Percentiles rank a stretch among this genome's conserved stretches.
Evolutionary conservation across 148 eudicot species (phyloP).

Genomic region (Chenopodium suecicum): DNA sequence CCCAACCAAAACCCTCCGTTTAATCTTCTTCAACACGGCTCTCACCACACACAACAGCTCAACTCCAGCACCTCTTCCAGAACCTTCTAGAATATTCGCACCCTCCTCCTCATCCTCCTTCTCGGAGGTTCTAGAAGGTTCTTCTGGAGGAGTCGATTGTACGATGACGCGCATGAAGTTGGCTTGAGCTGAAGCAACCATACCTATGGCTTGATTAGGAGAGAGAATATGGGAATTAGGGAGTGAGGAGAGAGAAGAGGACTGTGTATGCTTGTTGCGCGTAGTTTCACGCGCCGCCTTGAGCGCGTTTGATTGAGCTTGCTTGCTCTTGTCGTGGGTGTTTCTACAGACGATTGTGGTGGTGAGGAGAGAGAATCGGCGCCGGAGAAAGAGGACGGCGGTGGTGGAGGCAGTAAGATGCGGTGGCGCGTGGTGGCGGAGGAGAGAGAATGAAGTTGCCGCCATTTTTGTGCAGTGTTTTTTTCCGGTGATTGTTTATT

Average conservation of each 20-base stretch:
- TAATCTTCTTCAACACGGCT: constrained; percentile 92
- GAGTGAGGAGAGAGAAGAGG: constrained; percentile 40
- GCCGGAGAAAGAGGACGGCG: constrained; percentile 38
- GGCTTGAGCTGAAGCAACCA: constrained; percentile 76
- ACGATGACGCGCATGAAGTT: constrained; percentile 96
- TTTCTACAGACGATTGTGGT: constrained; percentile 33
- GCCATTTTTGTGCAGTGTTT: constrained; percentile 30
- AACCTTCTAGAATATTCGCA: background rate
- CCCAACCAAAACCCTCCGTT: constrained; percentile 78
- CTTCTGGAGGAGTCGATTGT: constrained; percentile 9
- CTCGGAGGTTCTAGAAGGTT: background rate
- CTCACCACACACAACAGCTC: constrained; percentile 84
- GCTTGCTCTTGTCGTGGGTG: constrained; percentile 26
- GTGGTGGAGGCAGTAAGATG: constrained; percentile 18
- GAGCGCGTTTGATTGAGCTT: constrained; percentile 29
- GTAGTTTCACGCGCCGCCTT: constrained; percentile 35
- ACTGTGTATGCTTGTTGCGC: constrained; percentile 33
- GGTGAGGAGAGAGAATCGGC: constrained; percentile 33
- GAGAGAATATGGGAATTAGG: constrained; percentile 46
- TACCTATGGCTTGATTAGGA: constrained; percentile 60
- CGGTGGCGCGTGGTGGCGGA: constrained; percentile 42
- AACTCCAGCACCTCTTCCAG: constrained; percentile 22
- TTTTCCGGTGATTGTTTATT: background rate
- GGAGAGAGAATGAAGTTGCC: constrained; percentile 43
- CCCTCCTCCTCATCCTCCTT: background rate